Evolutionary conservation across 129 eudicot genomes (phyloP), one percentile per base, ranked within the genome.

Genomic region (Pulicaria dysenterica): DNA sequence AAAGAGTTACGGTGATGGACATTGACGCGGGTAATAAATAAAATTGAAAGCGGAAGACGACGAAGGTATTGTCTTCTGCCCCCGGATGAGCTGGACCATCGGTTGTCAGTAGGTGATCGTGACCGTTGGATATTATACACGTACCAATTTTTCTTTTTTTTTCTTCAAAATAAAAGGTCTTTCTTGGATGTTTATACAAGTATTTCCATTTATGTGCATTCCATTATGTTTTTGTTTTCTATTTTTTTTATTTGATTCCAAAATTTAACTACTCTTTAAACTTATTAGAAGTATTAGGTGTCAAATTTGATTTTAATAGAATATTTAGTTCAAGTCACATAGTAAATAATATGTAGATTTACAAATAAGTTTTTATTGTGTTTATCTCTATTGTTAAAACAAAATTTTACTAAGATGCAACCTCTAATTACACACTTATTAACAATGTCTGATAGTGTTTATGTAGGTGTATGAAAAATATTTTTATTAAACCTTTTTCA

Each of bases 11-110:
- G 58, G 49, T 50, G 79, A 48, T 68, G 69, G 74, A 59, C 50
- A 67, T 76, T 68, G 81, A 68, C 54, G 81, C 76, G 81, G 79
- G 81, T 69, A 77, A 77, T 77, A 57, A 58, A 77, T 40, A 49
- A 56, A 59, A 77, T 77, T 77, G 76, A 69, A 77, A 59, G 76
- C 64, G 71, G 81, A 60, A 45, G 81, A 77, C 69, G 81, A 77
- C 76, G 70, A 69, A 69, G 73, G 65, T 31, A 34, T 67, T 46
- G 59, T 40, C 61, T 39, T 39, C 60, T 65, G 73, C 47, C 56
- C 9, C 8, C 16, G 31, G 59, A 36, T 75, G 45, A 77, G 82
- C 82, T 77, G 82, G 77, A 62, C 67, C 77, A 31, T 62, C 58
- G 36, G 65, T 15, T 77, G 82, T 77, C 72, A 69, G 76, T 8